Percentiles rank a stretch among this genome's conserved stretches.
Evolutionary conservation across 208 protist genomes (phyloP).

Genomic region (Tritrichomonas musculus): DNA sequence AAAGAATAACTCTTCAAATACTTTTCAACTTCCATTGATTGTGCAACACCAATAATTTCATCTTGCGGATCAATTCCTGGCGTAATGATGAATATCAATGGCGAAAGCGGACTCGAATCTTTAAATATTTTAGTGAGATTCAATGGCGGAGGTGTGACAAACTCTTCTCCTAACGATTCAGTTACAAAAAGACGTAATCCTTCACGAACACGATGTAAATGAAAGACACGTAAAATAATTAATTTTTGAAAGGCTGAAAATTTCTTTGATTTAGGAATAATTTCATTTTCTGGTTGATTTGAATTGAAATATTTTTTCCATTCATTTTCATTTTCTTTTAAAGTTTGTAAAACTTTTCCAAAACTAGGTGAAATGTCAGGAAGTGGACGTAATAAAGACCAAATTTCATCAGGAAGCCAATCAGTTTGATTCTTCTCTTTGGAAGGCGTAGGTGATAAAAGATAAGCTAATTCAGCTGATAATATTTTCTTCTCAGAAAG

Average conservation of each 20-base stretch:
- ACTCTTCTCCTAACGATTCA: constrained; percentile 6
- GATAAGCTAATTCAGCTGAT: constrained; percentile 46
- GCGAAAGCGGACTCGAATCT: constrained; percentile 80
- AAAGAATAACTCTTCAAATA: constrained; percentile 88
- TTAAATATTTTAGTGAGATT: constrained; percentile 73
- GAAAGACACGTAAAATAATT: constrained; percentile 80
- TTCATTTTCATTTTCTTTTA: not conserved
- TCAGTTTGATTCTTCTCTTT: constrained; percentile 38
- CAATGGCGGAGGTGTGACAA: constrained; percentile 58
- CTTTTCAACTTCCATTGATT: constrained; percentile 74
- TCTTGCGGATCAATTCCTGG: constrained; percentile 84
- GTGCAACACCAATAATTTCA: constrained; percentile 56
- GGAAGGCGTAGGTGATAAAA: constrained; percentile 43
- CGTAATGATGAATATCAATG: constrained; percentile 97
- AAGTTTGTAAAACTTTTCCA: not conserved
- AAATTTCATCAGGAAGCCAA: constrained; percentile 60
- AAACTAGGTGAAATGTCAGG: not conserved
- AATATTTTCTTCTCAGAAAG: constrained; percentile 51
- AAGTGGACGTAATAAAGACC: not conserved
- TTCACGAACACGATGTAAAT: constrained; percentile 79
- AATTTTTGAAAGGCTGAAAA: constrained; percentile 72
- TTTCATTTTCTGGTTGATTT: not conserved
- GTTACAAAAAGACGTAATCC: constrained; percentile 63
- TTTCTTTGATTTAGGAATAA: not conserved
- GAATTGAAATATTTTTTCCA: not conserved